Conservation (phyloP, 2,329 filamentous ascomycete species). For the Fusarium bulbicola region DNA sequence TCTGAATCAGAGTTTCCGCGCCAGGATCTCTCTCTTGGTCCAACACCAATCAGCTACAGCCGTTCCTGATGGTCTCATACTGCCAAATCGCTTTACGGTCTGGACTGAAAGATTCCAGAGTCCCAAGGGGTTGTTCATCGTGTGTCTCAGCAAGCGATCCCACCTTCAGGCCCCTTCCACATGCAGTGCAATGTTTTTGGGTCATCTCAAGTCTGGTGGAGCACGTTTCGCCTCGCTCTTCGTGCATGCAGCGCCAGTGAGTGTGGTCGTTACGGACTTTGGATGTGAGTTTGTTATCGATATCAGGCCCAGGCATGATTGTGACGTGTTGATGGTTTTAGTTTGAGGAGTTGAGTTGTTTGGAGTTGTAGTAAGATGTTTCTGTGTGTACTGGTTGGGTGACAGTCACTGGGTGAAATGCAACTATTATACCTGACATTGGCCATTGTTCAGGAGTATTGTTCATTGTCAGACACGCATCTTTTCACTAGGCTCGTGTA, state of each 20-base stretch:
- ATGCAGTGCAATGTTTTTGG: not conserved
- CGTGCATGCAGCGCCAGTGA: not conserved
- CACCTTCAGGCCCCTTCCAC: accelerated
- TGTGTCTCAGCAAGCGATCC: not conserved
- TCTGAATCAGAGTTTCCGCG: accelerated
- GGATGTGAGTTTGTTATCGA: accelerated
- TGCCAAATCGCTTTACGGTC: not conserved
- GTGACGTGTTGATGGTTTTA: accelerated
- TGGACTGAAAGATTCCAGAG: not conserved
- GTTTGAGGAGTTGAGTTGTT: not conserved
- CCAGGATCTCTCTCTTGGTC: not conserved
- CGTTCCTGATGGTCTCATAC: not conserved
- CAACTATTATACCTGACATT: accelerated
- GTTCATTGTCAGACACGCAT: not conserved
- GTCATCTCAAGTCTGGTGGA: not conserved
- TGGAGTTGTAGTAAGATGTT: not conserved
- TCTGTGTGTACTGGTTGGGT: not conserved
- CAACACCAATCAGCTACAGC: not conserved
- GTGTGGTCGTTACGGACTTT: not conserved
- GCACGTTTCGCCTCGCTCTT: no score
- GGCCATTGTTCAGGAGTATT: no score
- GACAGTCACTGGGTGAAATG: not conserved
- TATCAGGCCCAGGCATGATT: not conserved
- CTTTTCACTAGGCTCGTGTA: not conserved
- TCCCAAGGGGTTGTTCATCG: accelerated